Evolutionary conservation across 805 yeast species (phyloP).

Genomic region (Cyberlindnera suaveolens): DNA sequence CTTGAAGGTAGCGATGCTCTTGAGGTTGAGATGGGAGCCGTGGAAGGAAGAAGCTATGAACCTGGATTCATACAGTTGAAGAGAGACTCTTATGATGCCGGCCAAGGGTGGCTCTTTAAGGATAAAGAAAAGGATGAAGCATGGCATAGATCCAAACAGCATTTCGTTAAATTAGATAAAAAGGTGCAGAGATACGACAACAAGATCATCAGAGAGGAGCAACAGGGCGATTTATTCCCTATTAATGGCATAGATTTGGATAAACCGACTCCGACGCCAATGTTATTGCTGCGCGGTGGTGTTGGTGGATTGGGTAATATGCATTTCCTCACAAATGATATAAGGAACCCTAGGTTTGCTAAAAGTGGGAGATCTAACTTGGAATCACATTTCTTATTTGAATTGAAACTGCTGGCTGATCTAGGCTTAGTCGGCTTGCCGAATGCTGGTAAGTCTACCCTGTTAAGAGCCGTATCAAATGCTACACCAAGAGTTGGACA

Average conservation of each 20-base stretch:
- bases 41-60: slow-evolving; percentile 18
- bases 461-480: slow-evolving; percentile 77
- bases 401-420: slow-evolving; percentile 85
- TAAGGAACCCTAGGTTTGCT: slow-evolving; percentile 87
- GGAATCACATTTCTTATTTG: slow-evolving; percentile 65
- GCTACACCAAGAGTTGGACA: slow-evolving; percentile 92
- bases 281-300: slow-evolving; percentile 75
- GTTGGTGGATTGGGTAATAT: slow-evolving; percentile 93
- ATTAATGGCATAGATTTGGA: slow-evolving; percentile 72
- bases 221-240: slow-evolving; percentile 65
- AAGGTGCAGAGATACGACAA: slow-evolving; percentile 63
- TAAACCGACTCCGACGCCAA: slow-evolving; percentile 56
- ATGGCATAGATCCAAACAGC: slow-evolving; percentile 58
- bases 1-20: slow-evolving; percentile 7
- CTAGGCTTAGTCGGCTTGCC: slow-evolving; percentile 93
- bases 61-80: slow-evolving; percentile 51
- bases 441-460: slow-evolving; percentile 92
- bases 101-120: slow-evolving; percentile 86
- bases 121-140: slow-evolving; percentile 58
- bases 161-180: slow-evolving; percentile 57
- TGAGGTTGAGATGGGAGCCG: slow-evolving; percentile 30
- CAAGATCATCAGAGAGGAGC: slow-evolving; percentile 51
- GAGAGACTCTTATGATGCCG: slow-evolving; percentile 57
- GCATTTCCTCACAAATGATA: slow-evolving; percentile 80
- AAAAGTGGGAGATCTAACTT: slow-evolving; percentile 72